Conservation (phyloP, 2,329 filamentous ascomycete genomes). For the Talaromyces islandicus region DNA sequence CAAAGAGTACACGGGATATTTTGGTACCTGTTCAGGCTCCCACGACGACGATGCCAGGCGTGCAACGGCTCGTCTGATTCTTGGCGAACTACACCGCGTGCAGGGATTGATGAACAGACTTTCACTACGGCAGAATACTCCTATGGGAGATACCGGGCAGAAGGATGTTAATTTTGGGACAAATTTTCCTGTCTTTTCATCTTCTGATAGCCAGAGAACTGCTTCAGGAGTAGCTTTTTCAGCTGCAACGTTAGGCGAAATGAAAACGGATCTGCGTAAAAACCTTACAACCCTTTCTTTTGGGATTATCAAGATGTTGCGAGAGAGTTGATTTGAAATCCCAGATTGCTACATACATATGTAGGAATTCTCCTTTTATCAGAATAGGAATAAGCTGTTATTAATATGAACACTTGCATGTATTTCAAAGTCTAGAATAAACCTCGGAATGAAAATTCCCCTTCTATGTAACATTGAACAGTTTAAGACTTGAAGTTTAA, state of each 20-base stretch:
- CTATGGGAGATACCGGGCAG: background rate
- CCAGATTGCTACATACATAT: no score
- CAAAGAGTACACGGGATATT: background rate
- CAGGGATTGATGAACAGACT: conserved; percentile 25
- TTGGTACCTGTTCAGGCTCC: background rate
- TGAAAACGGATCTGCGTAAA: background rate
- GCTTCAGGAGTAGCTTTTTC: background rate
- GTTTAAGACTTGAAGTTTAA: no score
- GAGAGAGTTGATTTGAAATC: background rate
- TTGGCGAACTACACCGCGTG: conserved; percentile 32
- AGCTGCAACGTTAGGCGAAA: background rate
- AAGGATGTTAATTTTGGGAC: background rate
- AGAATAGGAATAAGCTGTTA: background rate
- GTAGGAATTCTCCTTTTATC: background rate
- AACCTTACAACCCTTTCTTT: background rate
- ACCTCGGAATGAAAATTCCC: no score
- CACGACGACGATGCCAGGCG: conserved; percentile 4
- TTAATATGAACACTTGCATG: no score
- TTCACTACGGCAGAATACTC: conserved; percentile 8
- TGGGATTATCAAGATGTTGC: background rate
- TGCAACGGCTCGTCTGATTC: conserved; percentile 24
- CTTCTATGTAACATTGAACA: no score
- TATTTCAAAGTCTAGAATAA: no score
- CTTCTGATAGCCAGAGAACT: background rate
- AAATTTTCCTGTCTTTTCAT: background rate